Evolutionary conservation across 148 eudicot species (phyloP), one percentile per base, ranked within the genome.

Genomic region (Beta vulgaris): DNA sequence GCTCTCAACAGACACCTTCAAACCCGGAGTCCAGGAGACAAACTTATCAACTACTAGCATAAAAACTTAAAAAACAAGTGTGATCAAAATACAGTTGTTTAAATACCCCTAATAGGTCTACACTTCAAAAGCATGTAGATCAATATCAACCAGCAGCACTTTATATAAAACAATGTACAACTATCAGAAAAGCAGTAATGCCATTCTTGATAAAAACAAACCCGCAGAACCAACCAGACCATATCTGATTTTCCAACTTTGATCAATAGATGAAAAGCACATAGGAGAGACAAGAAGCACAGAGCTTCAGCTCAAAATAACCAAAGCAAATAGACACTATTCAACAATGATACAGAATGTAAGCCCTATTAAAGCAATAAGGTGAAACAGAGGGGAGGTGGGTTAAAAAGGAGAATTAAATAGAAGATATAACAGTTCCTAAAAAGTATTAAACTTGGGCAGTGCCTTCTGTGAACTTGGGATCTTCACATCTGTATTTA

Each of bases 401-500:
- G 32, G 13, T 36, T 34, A 19, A 6, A 39, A 63, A 37, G 55
- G 40, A 53, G n/a, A n/a, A n/a, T n/a, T n/a, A 63, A 31, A 67
- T 13, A 42, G 49, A 35, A 44, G 0, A 43, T 16, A 15, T 13
- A 31, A 15, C 16, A 18, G 37, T 34, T 2, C n/a, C 29, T 6
- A 46, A 34, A 5, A 73, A 59, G 14, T 15, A 7, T 81, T 84
- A 91, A 64, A 91, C 95, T 77, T 91, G 97, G 73, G 98, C 98
- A 61, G 98, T 93, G 73, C 98, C 98, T 86, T 93, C 81, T 62
- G 98, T 93, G 85, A 93, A 93, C 76, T 91, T 93, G 37, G 98
- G 98, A 77, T 93, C 98, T 82, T 93, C 98, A 37, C 97, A 93
- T 78, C 95, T 86, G 87, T 93, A 93, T 79, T 76, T 91, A 28